Evolutionary conservation across 345 rosid species (phyloP).

Genomic region (Sonneratia caseolaris): DNA sequence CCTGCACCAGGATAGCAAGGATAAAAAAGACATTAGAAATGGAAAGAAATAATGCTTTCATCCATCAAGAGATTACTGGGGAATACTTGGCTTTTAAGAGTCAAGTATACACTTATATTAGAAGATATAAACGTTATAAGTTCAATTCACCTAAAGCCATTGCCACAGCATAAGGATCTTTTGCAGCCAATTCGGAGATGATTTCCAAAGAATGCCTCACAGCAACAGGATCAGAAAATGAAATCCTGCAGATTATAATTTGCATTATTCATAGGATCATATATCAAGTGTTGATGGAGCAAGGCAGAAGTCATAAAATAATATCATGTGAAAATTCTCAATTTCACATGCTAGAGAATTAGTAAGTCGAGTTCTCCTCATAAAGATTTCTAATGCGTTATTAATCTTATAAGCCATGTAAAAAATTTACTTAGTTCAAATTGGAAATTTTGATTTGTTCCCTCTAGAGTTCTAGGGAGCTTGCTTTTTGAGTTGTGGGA

Average conservation of each 20-base stretch:
- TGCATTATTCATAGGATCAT: neutral
- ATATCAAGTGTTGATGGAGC: neutral
- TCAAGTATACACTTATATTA: neutral
- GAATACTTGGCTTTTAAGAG: neutral
- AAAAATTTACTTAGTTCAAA: neutral
- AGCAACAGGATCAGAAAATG: constrained; percentile 96
- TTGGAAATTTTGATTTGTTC: neutral
- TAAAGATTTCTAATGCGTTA: neutral
- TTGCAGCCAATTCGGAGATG: constrained; percentile 68
- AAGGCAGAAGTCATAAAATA: neutral
- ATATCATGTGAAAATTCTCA: neutral
- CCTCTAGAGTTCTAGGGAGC: neutral
- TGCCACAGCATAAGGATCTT: constrained; percentile 91
- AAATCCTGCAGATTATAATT: constrained; percentile 43
- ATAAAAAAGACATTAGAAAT: constrained; percentile 9
- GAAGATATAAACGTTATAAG: neutral
- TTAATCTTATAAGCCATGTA: neutral
- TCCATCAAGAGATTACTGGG: neutral
- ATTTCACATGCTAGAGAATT: neutral
- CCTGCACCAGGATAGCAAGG: constrained; percentile 46
- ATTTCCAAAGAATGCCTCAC: constrained; percentile 97
- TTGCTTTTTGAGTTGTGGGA: neutral
- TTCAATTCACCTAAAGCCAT: constrained; percentile 74
- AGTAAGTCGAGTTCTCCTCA: neutral
- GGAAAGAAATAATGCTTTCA: neutral